Evolutionary conservation across 805 yeast genomes (phyloP).

Genomic region (Candida sanyiensis): DNA sequence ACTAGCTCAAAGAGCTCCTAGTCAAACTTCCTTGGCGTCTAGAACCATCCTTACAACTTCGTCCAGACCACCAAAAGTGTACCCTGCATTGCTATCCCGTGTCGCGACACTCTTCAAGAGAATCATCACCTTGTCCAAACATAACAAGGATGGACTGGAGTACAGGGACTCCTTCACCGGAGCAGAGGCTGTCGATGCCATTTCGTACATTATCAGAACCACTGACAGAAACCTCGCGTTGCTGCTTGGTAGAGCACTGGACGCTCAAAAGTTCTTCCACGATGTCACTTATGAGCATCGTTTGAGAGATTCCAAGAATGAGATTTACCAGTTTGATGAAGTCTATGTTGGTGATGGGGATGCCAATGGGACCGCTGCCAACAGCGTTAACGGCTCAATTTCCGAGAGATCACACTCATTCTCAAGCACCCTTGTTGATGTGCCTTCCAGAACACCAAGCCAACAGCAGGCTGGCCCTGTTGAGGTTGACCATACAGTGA

Average conservation of each 20-base stretch:
- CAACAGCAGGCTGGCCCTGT: conserved; percentile 14
- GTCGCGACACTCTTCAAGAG: conserved; percentile 79
- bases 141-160: conserved; percentile 84
- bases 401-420: conserved; percentile 26
- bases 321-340: conserved; percentile 79
- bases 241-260: conserved; percentile 82
- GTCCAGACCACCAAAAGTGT: conserved; percentile 56
- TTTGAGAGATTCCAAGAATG: conserved; percentile 78
- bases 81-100: conserved; percentile 83
- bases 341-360: conserved; percentile 37
- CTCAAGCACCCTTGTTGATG: conserved; percentile 11
- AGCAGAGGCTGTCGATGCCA: conserved; percentile 86
- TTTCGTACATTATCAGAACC: conserved; percentile 79
- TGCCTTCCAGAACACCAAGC: conserved; percentile 2
- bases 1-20: conserved; percentile 22
- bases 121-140: conserved; percentile 62
- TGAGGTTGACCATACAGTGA: conserved; percentile 39
- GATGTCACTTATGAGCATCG: conserved; percentile 95
- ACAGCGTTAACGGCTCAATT: background rate
- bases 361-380: conserved; percentile 13
- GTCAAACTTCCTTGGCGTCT: conserved; percentile 20
- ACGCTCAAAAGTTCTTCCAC: conserved; percentile 90
- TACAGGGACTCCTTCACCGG: conserved; percentile 94
- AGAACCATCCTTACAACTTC: conserved; percentile 44
- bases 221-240: conserved; percentile 88